phyloP scores from a whole-genome alignment of 1,284 basidiomycete species.

The Malassezia equina region DNA sequence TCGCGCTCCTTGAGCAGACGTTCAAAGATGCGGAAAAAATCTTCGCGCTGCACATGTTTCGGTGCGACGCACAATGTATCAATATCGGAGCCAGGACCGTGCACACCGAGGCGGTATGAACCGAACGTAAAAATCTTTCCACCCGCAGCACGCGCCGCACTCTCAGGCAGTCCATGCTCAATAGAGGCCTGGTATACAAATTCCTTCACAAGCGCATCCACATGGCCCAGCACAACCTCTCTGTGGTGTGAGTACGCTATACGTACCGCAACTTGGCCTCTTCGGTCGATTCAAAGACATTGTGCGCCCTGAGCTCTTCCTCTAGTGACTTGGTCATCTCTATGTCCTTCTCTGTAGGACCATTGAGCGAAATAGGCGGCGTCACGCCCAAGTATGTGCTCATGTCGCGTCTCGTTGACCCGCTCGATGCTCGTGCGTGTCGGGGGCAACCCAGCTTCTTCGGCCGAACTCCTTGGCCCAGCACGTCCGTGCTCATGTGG shows the following conservation, averaged over 20 bases:
- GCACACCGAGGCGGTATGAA: constrained; percentile 71
- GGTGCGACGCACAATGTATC: constrained; percentile 98
- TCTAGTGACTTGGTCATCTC: constrained; percentile 68
- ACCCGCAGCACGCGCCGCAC: constrained; percentile 72
- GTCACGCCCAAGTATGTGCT: constrained; percentile 54
- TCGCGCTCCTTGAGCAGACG: constrained; percentile 75
- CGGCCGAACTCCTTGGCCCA: constrained; percentile 6
- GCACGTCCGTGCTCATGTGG: not conserved
- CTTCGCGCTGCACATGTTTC: constrained; percentile 84
- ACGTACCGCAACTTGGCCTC: constrained; percentile 78
- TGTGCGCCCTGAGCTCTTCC: constrained; percentile 75
- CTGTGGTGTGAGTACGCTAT: constrained; percentile 50
- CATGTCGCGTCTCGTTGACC: constrained; percentile 4
- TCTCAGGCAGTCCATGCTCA: constrained; percentile 70
- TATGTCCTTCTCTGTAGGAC: constrained; percentile 40
- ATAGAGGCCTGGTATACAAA: constrained; percentile 81
- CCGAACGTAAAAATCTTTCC: constrained; percentile 99
- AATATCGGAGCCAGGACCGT: constrained; percentile 91
- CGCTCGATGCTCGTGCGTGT: not conserved
- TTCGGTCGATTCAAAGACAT: constrained; percentile 79
- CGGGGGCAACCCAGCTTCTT: not conserved
- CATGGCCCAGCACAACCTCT: constrained; percentile 81
- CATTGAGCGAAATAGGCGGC: constrained; percentile 65
- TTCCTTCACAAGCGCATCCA: constrained; percentile 80
- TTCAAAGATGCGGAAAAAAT: constrained; percentile 89